phyloP scores from a whole-genome alignment of 2,329 filamentous ascomycete species.

The Paraconiothyrium brasiliense region DNA sequence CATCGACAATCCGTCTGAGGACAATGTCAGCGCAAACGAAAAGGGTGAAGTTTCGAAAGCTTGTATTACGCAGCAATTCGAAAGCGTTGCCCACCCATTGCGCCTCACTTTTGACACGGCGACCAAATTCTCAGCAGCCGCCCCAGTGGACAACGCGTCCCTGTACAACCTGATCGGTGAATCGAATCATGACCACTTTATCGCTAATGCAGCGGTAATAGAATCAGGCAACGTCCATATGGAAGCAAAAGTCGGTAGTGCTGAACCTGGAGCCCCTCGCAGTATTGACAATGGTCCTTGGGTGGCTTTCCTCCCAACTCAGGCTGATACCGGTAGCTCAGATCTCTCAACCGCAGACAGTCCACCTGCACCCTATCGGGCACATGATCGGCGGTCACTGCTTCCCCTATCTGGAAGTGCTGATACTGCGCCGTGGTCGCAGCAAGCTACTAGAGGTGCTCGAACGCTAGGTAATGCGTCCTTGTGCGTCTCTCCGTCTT shows the following conservation, averaged over 20 bases:
- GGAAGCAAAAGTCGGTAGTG: constrained; percentile 15
- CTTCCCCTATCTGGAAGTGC: constrained; percentile 19
- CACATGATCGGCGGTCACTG: constrained; percentile 23
- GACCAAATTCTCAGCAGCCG: constrained; percentile 18
- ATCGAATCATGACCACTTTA: constrained; percentile 22
- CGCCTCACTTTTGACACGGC: constrained; percentile 31
- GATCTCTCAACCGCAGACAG: constrained; percentile 26
- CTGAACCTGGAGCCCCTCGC: constrained; percentile 13
- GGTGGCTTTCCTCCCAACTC: constrained; percentile 36
- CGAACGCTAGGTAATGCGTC: constrained; percentile 28
- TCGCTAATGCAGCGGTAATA: constrained; percentile 25
- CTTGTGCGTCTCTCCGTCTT: constrained; percentile 33
- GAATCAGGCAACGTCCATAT: constrained; percentile 19
- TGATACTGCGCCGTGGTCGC: constrained; percentile 33
- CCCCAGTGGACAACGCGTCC: constrained; percentile 16
- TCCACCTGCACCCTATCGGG: constrained; percentile 24
- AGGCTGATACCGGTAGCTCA: constrained; percentile 30
- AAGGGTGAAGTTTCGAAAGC: constrained; percentile 20
- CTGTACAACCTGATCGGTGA: constrained; percentile 24
- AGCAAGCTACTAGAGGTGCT: constrained; percentile 36
- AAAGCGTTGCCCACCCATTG: constrained; percentile 28
- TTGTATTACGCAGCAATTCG: constrained; percentile 28
- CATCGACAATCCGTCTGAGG: neutral
- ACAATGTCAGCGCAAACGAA: constrained; percentile 13
- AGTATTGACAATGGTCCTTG: constrained; percentile 42